phyloP scores from a whole-genome alignment of 176 grass and related monocot genomes.

The Elaeis guineensis region DNA sequence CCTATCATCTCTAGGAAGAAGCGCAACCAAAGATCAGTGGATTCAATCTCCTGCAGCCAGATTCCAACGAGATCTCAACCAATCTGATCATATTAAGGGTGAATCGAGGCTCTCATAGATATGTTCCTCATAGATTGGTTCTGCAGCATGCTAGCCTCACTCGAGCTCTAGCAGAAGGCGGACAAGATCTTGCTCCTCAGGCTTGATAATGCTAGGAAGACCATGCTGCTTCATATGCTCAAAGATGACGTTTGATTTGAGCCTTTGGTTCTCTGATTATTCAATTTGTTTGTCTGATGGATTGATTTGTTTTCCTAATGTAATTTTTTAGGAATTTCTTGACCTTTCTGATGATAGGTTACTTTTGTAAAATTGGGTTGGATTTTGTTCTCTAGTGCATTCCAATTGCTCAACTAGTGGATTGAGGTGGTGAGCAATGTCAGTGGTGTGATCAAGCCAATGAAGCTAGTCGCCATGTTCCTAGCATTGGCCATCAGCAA shows the following conservation, averaged over 20 bases:
- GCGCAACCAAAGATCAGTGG: conserved; percentile 33
- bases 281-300: background rate
- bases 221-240: conserved; percentile 79
- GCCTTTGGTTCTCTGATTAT: background rate
- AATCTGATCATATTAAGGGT: background rate
- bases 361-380: conserved; percentile 1
- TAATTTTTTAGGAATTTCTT: background rate
- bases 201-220: conserved; percentile 78
- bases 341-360: background rate
- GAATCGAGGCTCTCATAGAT: conserved; percentile 1
- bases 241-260: conserved; percentile 45
- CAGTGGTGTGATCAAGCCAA: conserved; percentile 69
- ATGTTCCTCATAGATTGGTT: conserved; percentile 85
- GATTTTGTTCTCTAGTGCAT: conserved; percentile 20
- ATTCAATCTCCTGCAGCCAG: background rate
- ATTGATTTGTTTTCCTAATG: background rate
- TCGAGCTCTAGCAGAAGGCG: conserved; percentile 72
- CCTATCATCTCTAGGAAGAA: conserved; percentile 39
- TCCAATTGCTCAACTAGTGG: conserved; percentile 46
- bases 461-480: conserved; percentile 88
- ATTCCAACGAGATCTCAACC: conserved; percentile 1
- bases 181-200: conserved; percentile 79
- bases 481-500: conserved; percentile 46
- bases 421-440: conserved; percentile 26
- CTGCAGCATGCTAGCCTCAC: conserved; percentile 61